Evolutionary conservation across 148 eudicot species (phyloP), one percentile per base, ranked within the genome.

Genomic region (Beta vulgaris): DNA sequence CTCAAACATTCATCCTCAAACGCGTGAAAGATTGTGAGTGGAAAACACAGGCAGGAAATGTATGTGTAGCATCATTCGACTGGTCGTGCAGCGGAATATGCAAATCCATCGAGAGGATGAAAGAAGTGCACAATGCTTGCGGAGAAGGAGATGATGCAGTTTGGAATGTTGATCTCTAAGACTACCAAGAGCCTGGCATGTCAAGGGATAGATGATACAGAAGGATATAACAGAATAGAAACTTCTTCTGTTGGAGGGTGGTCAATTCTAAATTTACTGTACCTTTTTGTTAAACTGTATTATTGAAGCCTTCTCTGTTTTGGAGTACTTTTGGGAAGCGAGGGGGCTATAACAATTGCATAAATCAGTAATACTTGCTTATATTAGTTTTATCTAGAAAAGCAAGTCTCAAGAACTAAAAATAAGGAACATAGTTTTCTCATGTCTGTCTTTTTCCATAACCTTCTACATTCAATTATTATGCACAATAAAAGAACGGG

Each of bases 51-150:
- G 81, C 88, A n/a, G 94, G 97, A 60, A 89, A 87, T 34, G 68
- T 84, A 34, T 93, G 98, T 48, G 92, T 87, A 78, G 98, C 98
- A 4, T 88, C 98, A 23, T 93, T 93, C 65, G 98, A 93, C 81
- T 93, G 98, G 98, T 75, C 89, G 1, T 93, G 98, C 90, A 93
- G 98, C 46, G 98, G 98, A 51, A 82, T 93, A 58, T 93, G 98
- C 85, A 86, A 91, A 71, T 93, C 97, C 0, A 87, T 89, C 19
- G 92, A 91, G 79, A 85, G 88, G 77, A 88, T 93, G 97, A 93
- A 86, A 83, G 83, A 76, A 1, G 85, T 93, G 72, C 98, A 93
- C 51, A 72, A 57, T 62, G 67, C 81, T 11, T 93, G 98, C 34
- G 97, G 94, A 36, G 98, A 93, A 87, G 96, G 90, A 39, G 92